Evolutionary conservation across 768 basidiomycete genomes (phyloP), one percentile per base, ranked within the genome.

Genomic region (Lyophyllum atratum): DNA sequence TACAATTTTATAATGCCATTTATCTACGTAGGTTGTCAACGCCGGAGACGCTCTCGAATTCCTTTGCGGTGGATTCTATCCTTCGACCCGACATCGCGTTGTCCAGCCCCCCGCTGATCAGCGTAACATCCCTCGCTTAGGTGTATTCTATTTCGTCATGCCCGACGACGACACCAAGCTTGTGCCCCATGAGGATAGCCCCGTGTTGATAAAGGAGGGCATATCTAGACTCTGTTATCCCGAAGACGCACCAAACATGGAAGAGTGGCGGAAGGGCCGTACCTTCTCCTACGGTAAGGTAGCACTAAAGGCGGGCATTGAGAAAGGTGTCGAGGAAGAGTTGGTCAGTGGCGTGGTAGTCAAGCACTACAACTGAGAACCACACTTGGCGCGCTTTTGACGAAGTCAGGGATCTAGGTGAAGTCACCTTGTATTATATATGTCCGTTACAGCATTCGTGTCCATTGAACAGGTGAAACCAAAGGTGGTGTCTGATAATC

Each of bases 1-100:
- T 45, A n/a, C 14, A 8, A 33, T 46, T 12, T 39, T 21, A 5
- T 21, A 40, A 15, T 21, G 3, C 15, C n/a, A 34, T 28, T 45
- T 28, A n/a, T 12, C 10, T 29, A 8, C 17, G 25, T 37, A 86
- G 85, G 78, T 84, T 15, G 75, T 87, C 49, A 86, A 87, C 52
- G 75, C 81, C 0, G 85, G 85, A 5, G 85, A 87, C 58, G 78
- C 78, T 0, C 64, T 88, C 58, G 80, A 85, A 54, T 84, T 86
- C 61, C 74, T 87, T 21, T 83, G 82, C 1, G 84, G 85, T 0
- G 84, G 84, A 1, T 85, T 73, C 60, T 86, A 86, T 68, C 77
- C 74, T 29, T 80, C 78, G 12, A 86, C 85, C 1, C 80, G 85
- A 49, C 85, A 87, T 61, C 64, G 74, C 69, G 68, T 54, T 44